Conservation (phyloP, 2,329 filamentous ascomycete genomes). For the Trichoderma simmonsii region DNA sequence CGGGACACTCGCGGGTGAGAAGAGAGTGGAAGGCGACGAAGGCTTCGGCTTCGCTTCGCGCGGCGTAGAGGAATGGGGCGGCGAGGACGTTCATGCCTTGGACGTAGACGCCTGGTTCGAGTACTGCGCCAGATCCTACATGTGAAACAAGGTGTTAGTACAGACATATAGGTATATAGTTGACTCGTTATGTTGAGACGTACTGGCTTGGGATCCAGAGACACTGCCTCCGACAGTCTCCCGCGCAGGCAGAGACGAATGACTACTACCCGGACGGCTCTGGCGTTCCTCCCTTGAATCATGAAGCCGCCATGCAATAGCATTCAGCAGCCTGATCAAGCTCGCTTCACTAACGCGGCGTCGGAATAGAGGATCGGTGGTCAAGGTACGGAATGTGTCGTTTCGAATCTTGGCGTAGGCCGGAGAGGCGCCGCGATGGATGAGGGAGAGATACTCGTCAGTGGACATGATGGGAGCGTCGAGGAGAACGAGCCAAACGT, state of each 20-base stretch:
- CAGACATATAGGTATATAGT: background rate
- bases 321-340: constrained; percentile 89
- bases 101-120: constrained; percentile 82
- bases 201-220: constrained; percentile 39
- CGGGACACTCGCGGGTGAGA: constrained; percentile 83
- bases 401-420: constrained; percentile 98
- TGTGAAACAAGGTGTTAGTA: constrained; percentile 36
- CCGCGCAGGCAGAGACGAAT: constrained; percentile 33
- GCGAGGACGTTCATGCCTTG: constrained; percentile 99
- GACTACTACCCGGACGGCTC: constrained; percentile 39
- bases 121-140: constrained; percentile 54
- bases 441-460: constrained; percentile 82
- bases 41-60: constrained; percentile 89
- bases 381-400: constrained; percentile 94
- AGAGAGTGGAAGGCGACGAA: constrained; percentile 88
- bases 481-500: constrained; percentile 92
- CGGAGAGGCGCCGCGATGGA: constrained; percentile 89
- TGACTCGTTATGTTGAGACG: constrained; percentile 21
- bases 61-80: constrained; percentile 91
- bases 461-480: constrained; percentile 82
- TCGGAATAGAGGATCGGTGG: constrained; percentile 95
- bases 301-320: constrained; percentile 88
- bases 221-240: constrained; percentile 33
- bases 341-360: constrained; percentile 93
- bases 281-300: constrained; percentile 61